These are phyloP conservation scores for Penicillium sp. DNA, from an alignment of 2,329 filamentous ascomycete species.

Conservation along the genomic window DNA sequence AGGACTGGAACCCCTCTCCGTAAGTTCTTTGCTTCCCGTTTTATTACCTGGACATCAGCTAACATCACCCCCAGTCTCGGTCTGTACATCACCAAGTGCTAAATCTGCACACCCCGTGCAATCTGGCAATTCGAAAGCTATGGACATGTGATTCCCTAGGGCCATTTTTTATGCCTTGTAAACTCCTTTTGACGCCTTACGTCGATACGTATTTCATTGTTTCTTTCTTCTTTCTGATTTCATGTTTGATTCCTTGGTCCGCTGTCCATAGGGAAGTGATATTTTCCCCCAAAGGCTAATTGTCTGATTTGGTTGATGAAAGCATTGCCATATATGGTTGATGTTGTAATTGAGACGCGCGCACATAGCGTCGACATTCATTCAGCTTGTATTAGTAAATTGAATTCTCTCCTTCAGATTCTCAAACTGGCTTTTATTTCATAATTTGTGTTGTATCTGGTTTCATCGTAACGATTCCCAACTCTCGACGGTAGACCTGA, in stretches of 20 bases:
- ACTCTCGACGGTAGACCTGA: too few species aligned
- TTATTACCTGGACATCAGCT: constrained; percentile 2
- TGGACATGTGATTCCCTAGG: neutral
- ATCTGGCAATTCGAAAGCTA: neutral
- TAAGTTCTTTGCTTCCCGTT: constrained; percentile 28
- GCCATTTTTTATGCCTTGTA: neutral
- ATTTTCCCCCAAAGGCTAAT: constrained; percentile 8
- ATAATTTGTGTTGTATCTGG: neutral
- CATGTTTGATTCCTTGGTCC: neutral
- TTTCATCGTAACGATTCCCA: neutral
- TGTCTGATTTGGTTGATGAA: constrained; percentile 2
- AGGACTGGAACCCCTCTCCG: constrained; percentile 60
- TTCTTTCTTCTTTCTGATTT: neutral
- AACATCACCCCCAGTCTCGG: constrained; percentile 35
- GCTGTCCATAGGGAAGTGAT: neutral
- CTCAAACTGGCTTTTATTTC: neutral
- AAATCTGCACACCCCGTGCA: constrained; percentile 11
- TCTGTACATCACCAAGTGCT: constrained; percentile 45
- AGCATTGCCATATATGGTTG: constrained; percentile 4
- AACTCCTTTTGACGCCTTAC: neutral
- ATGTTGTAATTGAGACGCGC: constrained; percentile 3
- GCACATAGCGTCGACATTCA: constrained; percentile 2
- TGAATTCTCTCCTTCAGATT: constrained; percentile 2
- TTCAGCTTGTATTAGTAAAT: constrained; percentile 4
- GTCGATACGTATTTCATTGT: constrained; percentile 1